Evolutionary conservation across 2,329 filamentous ascomycete species (phyloP).

Genomic region (Myrmaecium sp.): DNA sequence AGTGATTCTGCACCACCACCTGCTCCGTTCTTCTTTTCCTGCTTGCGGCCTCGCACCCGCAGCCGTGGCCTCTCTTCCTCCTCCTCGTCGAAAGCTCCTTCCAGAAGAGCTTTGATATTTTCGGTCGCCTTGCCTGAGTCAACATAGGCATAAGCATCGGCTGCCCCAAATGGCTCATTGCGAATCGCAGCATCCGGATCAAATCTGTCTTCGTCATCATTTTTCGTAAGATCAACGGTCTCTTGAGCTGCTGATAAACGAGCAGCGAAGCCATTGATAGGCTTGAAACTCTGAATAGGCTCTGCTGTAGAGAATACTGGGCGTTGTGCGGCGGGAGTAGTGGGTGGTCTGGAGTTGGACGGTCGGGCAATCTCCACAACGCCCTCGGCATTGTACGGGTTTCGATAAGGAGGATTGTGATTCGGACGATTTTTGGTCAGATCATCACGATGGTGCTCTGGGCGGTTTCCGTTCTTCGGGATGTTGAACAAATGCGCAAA

Average conservation of each 20-base stretch:
- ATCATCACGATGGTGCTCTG: constrained; percentile 30
- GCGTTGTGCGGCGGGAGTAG: constrained; percentile 28
- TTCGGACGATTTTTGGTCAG: constrained; percentile 4
- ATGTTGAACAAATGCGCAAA: constrained; percentile 33
- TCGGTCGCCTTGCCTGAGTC: constrained; percentile 56
- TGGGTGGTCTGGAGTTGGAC: constrained; percentile 28
- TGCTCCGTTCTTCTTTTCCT: constrained; percentile 16
- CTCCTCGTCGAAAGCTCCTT: constrained; percentile 64
- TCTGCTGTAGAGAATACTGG: constrained; percentile 36
- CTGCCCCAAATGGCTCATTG: constrained; percentile 33
- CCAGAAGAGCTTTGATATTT: constrained; percentile 66
- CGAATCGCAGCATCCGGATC: constrained; percentile 30
- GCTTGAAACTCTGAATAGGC: constrained; percentile 23
- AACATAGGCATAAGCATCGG: constrained; percentile 43
- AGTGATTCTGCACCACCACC: constrained; percentile 16
- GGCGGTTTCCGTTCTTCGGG: constrained; percentile 30
- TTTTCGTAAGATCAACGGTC: constrained; percentile 31
- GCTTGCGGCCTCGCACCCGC: constrained; percentile 27
- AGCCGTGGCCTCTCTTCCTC: constrained; percentile 37
- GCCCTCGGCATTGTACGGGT: constrained; percentile 12
- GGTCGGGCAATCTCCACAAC: constrained; percentile 32
- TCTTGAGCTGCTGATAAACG: constrained; percentile 22
- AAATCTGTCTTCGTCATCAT: constrained; percentile 27
- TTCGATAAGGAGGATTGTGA: constrained; percentile 5
- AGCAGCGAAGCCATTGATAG: constrained; percentile 14